Evolutionary conservation across 345 rosid genomes (phyloP).

Genomic region (Salix viminalis): DNA sequence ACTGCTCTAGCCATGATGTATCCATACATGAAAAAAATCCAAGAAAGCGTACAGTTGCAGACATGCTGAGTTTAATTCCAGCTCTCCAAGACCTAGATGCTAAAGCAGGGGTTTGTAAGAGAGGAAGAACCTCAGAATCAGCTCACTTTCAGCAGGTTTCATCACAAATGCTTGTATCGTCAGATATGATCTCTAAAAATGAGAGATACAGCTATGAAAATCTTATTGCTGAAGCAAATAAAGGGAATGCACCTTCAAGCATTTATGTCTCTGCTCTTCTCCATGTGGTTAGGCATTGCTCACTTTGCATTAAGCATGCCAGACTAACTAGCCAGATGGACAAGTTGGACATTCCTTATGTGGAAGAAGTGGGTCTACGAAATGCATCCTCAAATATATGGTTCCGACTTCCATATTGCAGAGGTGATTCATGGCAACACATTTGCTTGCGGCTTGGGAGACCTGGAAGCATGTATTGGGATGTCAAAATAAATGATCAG

Average conservation of each 20-base stretch:
- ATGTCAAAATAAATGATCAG: constrained; percentile 92
- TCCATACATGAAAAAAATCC: constrained; percentile 44
- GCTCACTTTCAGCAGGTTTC: constrained; percentile 37
- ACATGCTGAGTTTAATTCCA: constrained; percentile 71
- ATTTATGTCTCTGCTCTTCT: constrained; percentile 82
- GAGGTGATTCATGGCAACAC: constrained; percentile 80
- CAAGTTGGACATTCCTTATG: constrained; percentile 76
- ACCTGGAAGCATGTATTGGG: constrained; percentile 98
- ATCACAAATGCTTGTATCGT: constrained; percentile 34
- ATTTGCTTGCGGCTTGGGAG: constrained; percentile 96
- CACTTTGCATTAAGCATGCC: constrained; percentile 88
- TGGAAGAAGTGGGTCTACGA: constrained; percentile 76
- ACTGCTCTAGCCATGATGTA: constrained; percentile 38
- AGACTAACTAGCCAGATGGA: constrained; percentile 97
- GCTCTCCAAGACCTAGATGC: constrained; percentile 60
- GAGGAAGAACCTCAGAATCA: constrained; percentile 44
- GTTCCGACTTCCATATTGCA: constrained; percentile 87
- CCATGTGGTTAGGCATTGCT: constrained; percentile 91
- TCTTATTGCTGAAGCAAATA: constrained; percentile 92
- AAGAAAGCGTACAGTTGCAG: constrained; percentile 62
- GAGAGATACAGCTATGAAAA: constrained; percentile 62
- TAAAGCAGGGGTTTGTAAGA: constrained; percentile 40
- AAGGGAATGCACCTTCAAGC: constrained; percentile 80
- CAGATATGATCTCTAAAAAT: constrained; percentile 42
- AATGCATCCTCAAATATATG: constrained; percentile 83